Base-by-base conservation (phyloP, 2,329 filamentous ascomycete genomes). In the Calonectria hongkongensis region DNA sequence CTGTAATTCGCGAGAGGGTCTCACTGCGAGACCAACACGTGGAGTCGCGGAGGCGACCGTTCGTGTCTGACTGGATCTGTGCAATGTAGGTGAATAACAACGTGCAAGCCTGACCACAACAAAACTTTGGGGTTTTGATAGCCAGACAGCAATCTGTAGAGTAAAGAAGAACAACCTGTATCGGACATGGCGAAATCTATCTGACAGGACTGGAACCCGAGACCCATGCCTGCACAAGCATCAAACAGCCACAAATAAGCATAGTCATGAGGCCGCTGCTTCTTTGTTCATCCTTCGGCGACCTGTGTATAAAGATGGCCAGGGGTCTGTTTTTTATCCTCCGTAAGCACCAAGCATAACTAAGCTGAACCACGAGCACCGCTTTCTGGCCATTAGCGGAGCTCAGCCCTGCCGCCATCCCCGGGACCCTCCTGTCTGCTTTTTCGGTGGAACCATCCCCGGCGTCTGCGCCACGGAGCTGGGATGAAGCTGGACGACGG, bases 391-490 rank as follows among this genome's bases (percentile, higher is more conserved):
- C 54, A 56, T 65, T 65, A 68, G 69, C 54, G 54, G 47, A 62
- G 47, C 56, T 72, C 70, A 72, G 70, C 70, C 70, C 70, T 68
- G 70, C 58, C 27, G 62, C 69, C 45, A 45, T 60, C 51, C 50
- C n/a, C 21, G 15, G 54, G 30, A 15, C 54, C 54, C 63, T 48
- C 50, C 30, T 45, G 50, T n/a, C 50, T 25, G 43, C 68, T 67
- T 45, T 15, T 39, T 56, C 5, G 54, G 66, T 58, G 69, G 58
- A 67, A 48, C 66, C 50, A 18, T 54, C 54, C 60, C 43, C 41
- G 65, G 33, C n/a, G 62, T 27, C 70, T 72, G 70, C 70, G 70
- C 70, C 70, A 64, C 70, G 41, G 69, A 71, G 69, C 69, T 68
- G 70, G 70, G 70, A 66, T 64, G 36, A 54, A 64, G 64, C 64